phyloP scores from a whole-genome alignment of 805 yeast species.

The Candida piceae region DNA sequence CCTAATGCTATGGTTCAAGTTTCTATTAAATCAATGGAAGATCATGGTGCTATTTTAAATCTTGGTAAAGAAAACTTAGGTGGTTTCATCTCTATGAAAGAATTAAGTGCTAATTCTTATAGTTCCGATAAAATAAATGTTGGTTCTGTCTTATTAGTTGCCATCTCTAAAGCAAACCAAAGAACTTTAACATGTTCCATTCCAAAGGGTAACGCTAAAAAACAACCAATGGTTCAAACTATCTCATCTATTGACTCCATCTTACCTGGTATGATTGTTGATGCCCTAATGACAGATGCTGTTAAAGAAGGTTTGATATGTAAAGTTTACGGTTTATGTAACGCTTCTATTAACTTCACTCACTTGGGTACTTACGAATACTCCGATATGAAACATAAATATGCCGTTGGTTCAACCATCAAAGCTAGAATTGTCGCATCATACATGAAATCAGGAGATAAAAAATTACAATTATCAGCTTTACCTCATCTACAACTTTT shows the following conservation, averaged over 20 bases:
- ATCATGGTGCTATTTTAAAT: conserved; percentile 80
- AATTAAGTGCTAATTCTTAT: conserved; percentile 38
- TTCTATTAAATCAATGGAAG: conserved; percentile 76
- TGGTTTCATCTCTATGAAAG: conserved; percentile 77
- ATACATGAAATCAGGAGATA: conserved; percentile 42
- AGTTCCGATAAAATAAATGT: conserved; percentile 34
- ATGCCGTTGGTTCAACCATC: conserved; percentile 59
- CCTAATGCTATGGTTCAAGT: conserved; percentile 69
- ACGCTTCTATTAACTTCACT: conserved; percentile 63
- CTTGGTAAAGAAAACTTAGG: conserved; percentile 52
- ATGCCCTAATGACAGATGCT: conserved; percentile 61
- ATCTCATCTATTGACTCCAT: conserved; percentile 75
- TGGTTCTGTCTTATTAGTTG: conserved; percentile 70
- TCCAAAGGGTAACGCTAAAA: conserved; percentile 41
- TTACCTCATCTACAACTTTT: conserved; percentile 49
- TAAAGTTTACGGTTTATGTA: conserved; percentile 68
- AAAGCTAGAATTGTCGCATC: conserved; percentile 69
- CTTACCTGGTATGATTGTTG: conserved; percentile 80
- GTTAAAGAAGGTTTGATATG: conserved; percentile 60
- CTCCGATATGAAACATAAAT: conserved; percentile 53
- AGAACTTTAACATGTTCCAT: conserved; percentile 56
- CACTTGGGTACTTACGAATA: conserved; percentile 49
- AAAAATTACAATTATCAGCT: conserved; percentile 59
- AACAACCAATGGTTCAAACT: conserved; percentile 44
- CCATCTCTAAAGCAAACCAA: conserved; percentile 46